phyloP scores from a whole-genome alignment of 352 stramenopile species.

The Globisporangium barbulae region DNA sequence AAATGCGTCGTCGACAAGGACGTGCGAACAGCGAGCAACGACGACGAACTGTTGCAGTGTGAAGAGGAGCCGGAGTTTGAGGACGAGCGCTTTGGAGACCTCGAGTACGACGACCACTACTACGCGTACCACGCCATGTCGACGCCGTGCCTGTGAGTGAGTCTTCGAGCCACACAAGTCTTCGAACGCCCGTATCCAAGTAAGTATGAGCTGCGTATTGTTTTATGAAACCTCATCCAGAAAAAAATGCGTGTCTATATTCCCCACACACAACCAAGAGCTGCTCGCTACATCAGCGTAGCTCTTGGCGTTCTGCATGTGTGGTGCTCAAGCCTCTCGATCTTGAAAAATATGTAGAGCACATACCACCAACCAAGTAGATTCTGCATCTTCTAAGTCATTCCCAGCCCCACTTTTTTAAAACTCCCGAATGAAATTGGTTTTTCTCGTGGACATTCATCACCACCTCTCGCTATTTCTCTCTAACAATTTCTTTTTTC shows the following conservation, averaged over 20 bases:
- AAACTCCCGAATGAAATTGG: neutral
- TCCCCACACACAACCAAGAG: neutral
- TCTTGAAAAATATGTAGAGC: neutral
- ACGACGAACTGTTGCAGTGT: constrained; percentile 6
- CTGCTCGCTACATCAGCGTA: neutral
- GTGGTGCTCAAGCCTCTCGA: neutral
- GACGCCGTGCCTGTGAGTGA: constrained; percentile 15
- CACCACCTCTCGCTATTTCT: neutral
- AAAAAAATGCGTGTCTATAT: neutral
- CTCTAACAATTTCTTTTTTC: constrained; percentile 6
- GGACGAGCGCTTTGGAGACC: constrained; percentile 12
- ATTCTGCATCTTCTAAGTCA: neutral
- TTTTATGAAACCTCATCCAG: neutral
- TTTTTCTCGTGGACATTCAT: neutral
- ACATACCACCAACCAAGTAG: neutral
- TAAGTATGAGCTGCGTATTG: constrained; percentile 8
- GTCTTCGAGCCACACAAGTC: neutral
- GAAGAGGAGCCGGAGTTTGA: constrained; percentile 13
- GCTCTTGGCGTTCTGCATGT: neutral
- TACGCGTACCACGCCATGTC: constrained; percentile 18
- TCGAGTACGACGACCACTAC: constrained; percentile 20
- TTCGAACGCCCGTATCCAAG: neutral
- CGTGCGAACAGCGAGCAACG: constrained; percentile 1
- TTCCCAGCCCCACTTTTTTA: neutral
- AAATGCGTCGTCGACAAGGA: neutral